A percentile compares a stretch with the other conserved stretches of the same genome.
Conservation (phyloP, 2,329 filamentous ascomycete species). For the Sclerotinia minor region DNA sequence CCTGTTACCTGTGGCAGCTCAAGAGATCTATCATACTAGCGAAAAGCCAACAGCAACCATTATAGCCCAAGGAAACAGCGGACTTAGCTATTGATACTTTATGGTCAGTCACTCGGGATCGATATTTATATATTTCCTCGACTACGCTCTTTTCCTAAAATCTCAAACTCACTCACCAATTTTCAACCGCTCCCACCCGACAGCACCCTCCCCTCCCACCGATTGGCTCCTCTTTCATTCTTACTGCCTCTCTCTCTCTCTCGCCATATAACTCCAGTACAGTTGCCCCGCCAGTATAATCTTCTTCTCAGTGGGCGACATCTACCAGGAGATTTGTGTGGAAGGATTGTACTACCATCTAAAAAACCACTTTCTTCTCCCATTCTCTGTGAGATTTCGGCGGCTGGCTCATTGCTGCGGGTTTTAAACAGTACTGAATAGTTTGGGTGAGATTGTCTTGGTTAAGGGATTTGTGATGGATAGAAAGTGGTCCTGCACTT, state of each 20-base stretch:
- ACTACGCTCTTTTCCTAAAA: not conserved
- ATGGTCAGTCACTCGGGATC: too few species aligned
- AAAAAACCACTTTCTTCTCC: slow-evolving; percentile 59
- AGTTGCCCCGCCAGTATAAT: slow-evolving; percentile 1
- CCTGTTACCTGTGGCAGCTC: too few species aligned
- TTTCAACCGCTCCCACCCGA: not conserved
- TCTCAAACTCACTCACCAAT: not conserved
- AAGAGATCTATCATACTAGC: too few species aligned
- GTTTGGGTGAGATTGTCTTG: slow-evolving; percentile 65
- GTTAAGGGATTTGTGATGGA: slow-evolving; percentile 67
- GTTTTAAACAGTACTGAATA: slow-evolving; percentile 66
- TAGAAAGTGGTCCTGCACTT: slow-evolving; percentile 64
- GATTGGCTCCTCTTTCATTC: not conserved
- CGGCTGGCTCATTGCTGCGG: slow-evolving; percentile 55
- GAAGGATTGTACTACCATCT: slow-evolving; percentile 58
- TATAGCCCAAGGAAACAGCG: too few species aligned
- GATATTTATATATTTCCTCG: too few species aligned
- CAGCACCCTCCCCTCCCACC: not conserved
- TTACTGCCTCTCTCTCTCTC: not conserved
- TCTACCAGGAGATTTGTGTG: slow-evolving; percentile 60
- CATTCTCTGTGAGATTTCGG: slow-evolving; percentile 61
- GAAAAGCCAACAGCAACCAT: too few species aligned
- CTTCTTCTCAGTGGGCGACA: slow-evolving; percentile 29
- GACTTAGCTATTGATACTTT: not conserved
- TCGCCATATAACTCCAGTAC: slow-evolving; percentile 3